Evolutionary conservation across 805 yeast species (phyloP), one percentile per base, ranked within the genome.

Genomic region (Candida germanica): DNA sequence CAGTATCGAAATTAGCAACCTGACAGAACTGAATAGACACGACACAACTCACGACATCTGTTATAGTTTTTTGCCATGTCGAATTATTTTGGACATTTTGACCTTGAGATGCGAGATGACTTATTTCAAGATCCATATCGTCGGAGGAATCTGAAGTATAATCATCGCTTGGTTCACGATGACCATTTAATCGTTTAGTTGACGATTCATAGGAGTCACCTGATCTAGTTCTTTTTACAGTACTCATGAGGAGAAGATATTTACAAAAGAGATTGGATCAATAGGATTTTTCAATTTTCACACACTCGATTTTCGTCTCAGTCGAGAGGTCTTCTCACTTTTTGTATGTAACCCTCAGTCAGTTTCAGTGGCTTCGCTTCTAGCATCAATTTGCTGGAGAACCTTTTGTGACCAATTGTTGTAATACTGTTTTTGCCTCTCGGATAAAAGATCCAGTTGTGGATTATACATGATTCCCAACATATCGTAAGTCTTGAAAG

Each of bases 11-110:
- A 43, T 81, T 79, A 3, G 81, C 77, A n/a, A 86, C 87, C 57
- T 84, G 93, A 8, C 93, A 74, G 53, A 89, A 88, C 58, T 87
- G 95, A 33, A 89, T 80, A 1, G 95, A 84, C 3, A 89, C 96
- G 15, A 88, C 96, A 5, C 87, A 77, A 43, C 80, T 77, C 25
- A 88, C 94, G 3, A 88, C 96, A 35, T 73, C 73, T 31, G 86
- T 79, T 33, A 88, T 87, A 1, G 96, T 85, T 25, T 67, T 65
- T 51, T 83, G 89, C 97, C 97, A 88, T 48, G 40, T 44, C 13
- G 36, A 21, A 25, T 26, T 31, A 17, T 22, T 23, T 20, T 20
- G 23, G 23, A 20, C n/a, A n/a, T n/a, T n/a, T n/a, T n/a, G n/a
- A n/a, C n/a, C n/a, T n/a, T n/a, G n/a, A n/a, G n/a, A n/a, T n/a